phyloP scores from a whole-genome alignment of 495 filamentous ascomycete genomes.

The Trichodelitschia bisporula region DNA sequence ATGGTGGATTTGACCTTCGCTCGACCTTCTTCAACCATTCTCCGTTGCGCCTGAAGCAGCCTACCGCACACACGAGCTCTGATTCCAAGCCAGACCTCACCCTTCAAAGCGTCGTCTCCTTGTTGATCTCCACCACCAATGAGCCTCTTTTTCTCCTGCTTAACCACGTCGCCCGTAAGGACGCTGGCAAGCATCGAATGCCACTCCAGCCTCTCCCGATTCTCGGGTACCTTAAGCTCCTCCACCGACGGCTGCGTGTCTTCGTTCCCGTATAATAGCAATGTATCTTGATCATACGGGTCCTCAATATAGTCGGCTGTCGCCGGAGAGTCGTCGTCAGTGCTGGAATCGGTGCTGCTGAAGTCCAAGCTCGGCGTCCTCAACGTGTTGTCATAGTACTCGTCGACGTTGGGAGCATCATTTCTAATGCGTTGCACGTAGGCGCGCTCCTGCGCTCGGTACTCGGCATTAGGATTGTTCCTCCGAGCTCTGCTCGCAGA shows the following conservation, averaged over 20 bases:
- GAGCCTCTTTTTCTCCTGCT: slow-evolving; percentile 88
- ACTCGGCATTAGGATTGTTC: slow-evolving; percentile 55
- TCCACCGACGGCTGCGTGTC: slow-evolving; percentile 72
- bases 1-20: slow-evolving; percentile 40
- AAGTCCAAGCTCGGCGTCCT: slow-evolving; percentile 37
- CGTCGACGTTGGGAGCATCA: slow-evolving; percentile 31
- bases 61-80: slow-evolving; percentile 61
- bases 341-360: slow-evolving; percentile 47
- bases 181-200: slow-evolving; percentile 93
- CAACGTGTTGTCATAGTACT: slow-evolving; percentile 43
- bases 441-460: slow-evolving; percentile 56
- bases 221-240: slow-evolving; percentile 67
- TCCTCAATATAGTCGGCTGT: slow-evolving; percentile 65
- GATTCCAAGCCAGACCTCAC: slow-evolving; percentile 78
- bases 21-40: slow-evolving; percentile 61
- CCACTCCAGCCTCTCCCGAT: slow-evolving; percentile 87
- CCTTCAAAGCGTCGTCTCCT: slow-evolving; percentile 43
- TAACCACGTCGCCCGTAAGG: slow-evolving; percentile 85
- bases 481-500: slow-evolving; percentile 19
- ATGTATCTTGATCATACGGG: slow-evolving; percentile 73
- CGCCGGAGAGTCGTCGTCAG: slow-evolving; percentile 73
- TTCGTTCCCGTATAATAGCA: slow-evolving; percentile 75
- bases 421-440: slow-evolving; percentile 58
- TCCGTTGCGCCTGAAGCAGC: slow-evolving; percentile 54
- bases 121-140: slow-evolving; percentile 61